Evolutionary conservation across 345 rosid genomes (phyloP).

Genomic region (Bretschneidera sinensis): DNA sequence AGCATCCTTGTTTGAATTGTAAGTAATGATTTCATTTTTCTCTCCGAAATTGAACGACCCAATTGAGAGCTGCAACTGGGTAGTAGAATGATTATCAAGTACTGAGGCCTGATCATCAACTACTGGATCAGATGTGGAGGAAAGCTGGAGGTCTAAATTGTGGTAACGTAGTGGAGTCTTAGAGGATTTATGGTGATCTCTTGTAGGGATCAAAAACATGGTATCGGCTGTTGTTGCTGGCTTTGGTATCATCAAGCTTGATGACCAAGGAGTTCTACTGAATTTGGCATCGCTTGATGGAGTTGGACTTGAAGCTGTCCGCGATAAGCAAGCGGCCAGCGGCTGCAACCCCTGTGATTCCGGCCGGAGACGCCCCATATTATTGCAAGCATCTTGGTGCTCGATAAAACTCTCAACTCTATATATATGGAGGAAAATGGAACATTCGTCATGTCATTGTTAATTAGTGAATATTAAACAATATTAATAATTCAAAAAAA

Average conservation of each 20-base stretch:
- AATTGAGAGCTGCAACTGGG: conserved; percentile 61
- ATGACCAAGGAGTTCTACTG: conserved; percentile 34
- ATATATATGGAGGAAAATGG: too few relatives aligned
- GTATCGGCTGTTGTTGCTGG: conserved; percentile 29
- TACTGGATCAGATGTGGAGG: too few relatives aligned
- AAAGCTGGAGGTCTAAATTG: too few relatives aligned
- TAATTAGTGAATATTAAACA: not conserved
- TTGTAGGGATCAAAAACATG: too few relatives aligned
- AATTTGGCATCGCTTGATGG: conserved; percentile 52
- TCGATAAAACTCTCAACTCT: conserved; percentile 99
- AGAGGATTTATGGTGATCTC: too few relatives aligned
- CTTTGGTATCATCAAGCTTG: conserved; percentile 33
- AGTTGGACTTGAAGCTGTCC: conserved; percentile 59
- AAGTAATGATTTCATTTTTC: conserved; percentile 16
- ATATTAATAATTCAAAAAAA: not conserved
- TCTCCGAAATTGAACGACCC: conserved; percentile 41
- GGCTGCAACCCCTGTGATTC: conserved; percentile 35
- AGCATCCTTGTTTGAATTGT: too few relatives aligned
- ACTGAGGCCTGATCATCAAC: too few relatives aligned
- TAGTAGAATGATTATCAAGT: conserved; percentile 36
- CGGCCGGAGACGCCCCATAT: conserved; percentile 43
- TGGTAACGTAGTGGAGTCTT: too few relatives aligned
- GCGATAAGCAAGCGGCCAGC: conserved; percentile 37
- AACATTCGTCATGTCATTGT: not conserved
- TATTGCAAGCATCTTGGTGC: conserved; percentile 83